These are phyloP conservation scores for Massospora cicadina DNA, from an alignment of 371 early-diverging fungal genomes.

Conservation along the genomic window DNA sequence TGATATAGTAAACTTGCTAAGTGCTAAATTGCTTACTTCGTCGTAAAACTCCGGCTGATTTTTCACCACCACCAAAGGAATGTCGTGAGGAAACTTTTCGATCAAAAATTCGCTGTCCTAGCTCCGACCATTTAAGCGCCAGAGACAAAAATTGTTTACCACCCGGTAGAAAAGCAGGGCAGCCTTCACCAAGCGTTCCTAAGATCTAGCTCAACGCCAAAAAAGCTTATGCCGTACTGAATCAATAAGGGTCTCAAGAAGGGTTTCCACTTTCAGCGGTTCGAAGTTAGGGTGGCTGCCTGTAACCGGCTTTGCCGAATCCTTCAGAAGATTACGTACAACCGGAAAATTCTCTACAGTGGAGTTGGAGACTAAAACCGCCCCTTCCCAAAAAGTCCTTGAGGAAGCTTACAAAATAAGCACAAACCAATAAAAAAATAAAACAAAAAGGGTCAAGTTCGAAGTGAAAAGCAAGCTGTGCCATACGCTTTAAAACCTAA, in stretches of 20 bases:
- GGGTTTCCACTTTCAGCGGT: not conserved
- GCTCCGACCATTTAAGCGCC: not conserved
- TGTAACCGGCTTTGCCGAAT: not conserved
- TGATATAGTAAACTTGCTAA: no score
- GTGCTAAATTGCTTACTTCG: not conserved
- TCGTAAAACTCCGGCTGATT: not conserved
- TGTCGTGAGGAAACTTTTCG: not conserved
- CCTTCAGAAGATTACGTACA: not conserved
- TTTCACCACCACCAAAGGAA: slow-evolving; percentile 4
- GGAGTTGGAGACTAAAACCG: not conserved
- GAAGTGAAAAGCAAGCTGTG: no score
- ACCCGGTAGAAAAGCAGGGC: not conserved
- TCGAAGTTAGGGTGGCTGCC: not conserved
- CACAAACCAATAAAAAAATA: not conserved
- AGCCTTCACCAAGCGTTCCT: not conserved
- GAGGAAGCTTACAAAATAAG: not conserved
- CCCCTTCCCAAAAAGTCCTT: not conserved
- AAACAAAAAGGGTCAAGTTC: not conserved
- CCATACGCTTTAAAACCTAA: no score
- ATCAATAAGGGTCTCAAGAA: not conserved
- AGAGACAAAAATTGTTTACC: not conserved
- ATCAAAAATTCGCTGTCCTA: not conserved
- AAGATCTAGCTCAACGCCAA: not conserved
- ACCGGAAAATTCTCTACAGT: not conserved
- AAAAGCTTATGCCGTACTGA: not conserved